phyloP scores from a whole-genome alignment of 2,329 filamentous ascomycete species.

The Lasiodiplodia hormozganensis region DNA sequence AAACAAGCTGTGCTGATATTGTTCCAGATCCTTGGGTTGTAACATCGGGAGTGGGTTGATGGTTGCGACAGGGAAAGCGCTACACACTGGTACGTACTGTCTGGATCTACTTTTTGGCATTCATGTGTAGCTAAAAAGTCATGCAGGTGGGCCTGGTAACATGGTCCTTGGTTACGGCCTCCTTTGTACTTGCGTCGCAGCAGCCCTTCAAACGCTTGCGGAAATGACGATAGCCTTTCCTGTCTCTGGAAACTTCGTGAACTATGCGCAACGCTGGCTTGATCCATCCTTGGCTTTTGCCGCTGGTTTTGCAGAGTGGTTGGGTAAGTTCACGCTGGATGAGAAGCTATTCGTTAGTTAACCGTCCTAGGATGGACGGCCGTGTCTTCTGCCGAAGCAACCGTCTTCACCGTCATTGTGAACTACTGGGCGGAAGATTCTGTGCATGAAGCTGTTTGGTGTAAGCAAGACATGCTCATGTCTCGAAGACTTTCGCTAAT shows the following conservation, averaged over 20 bases:
- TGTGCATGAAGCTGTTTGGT: constrained; percentile 8
- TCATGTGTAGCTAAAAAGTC: background rate
- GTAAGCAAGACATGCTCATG: background rate
- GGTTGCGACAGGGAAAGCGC: constrained; percentile 39
- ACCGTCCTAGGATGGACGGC: constrained; percentile 34
- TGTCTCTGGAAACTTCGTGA: constrained; percentile 46
- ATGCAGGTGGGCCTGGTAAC: constrained; percentile 33
- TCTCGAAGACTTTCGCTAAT: background rate
- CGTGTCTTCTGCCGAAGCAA: constrained; percentile 35
- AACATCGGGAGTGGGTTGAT: constrained; percentile 44
- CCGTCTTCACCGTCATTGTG: constrained; percentile 34
- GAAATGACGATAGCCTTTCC: constrained; percentile 50
- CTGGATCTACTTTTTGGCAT: background rate
- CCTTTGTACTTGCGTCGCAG: constrained; percentile 41
- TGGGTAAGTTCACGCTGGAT: constrained; percentile 30
- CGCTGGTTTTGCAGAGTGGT: constrained; percentile 45
- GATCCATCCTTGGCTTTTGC: constrained; percentile 49
- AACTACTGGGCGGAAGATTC: constrained; percentile 16
- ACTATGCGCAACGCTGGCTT: constrained; percentile 48
- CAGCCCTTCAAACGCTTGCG: constrained; percentile 41
- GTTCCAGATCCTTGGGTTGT: constrained; percentile 34
- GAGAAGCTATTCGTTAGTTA: background rate
- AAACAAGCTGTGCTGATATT: background rate
- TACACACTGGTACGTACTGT: constrained; percentile 15
- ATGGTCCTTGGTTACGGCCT: constrained; percentile 43